Evolutionary conservation across 352 stramenopile species (phyloP).

Genomic region (Pythium dissotocum): DNA sequence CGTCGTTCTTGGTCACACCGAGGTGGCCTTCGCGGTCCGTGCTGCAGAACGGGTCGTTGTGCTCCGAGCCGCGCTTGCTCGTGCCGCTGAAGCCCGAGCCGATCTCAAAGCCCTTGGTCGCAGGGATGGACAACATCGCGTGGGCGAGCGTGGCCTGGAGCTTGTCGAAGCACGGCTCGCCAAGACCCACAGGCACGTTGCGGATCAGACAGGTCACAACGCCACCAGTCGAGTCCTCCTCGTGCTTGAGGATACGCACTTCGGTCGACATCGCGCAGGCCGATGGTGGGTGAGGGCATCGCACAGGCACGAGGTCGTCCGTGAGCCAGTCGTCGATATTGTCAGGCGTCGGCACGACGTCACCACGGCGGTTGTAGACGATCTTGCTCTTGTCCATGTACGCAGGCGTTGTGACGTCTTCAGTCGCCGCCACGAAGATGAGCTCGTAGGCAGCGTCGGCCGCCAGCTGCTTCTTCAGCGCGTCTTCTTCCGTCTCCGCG

Average conservation of each 20-base stretch:
- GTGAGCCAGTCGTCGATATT: conserved; percentile 71
- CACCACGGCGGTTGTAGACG: conserved; percentile 85
- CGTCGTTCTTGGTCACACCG: conserved; percentile 85
- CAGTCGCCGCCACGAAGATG: conserved; percentile 58
- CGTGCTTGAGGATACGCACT: conserved; percentile 92
- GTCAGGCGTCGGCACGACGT: conserved; percentile 49
- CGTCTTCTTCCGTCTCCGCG: conserved; percentile 33
- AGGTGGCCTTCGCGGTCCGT: conserved; percentile 53
- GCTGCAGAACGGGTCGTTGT: conserved; percentile 98
- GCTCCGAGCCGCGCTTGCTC: conserved; percentile 94
- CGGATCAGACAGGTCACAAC: conserved; percentile 97
- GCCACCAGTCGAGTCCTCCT: conserved; percentile 91
- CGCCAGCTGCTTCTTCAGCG: conserved; percentile 47
- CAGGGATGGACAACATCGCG: conserved; percentile 98
- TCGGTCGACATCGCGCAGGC: conserved; percentile 95
- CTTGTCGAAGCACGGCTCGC: conserved; percentile 99
- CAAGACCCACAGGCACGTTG: conserved; percentile 96
- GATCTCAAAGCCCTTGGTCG: conserved; percentile 99
- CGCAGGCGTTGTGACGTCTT: conserved; percentile 68
- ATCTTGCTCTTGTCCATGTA: conserved; percentile 94
- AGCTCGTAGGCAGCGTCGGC: conserved; percentile 73
- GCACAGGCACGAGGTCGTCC: conserved; percentile 89
- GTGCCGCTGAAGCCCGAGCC: conserved; percentile 95
- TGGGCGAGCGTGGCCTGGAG: conserved; percentile 98
- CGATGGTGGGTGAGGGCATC: conserved; percentile 93